phyloP scores from a whole-genome alignment of 2,329 filamentous ascomycete genomes.

The Curvularia sp. region DNA sequence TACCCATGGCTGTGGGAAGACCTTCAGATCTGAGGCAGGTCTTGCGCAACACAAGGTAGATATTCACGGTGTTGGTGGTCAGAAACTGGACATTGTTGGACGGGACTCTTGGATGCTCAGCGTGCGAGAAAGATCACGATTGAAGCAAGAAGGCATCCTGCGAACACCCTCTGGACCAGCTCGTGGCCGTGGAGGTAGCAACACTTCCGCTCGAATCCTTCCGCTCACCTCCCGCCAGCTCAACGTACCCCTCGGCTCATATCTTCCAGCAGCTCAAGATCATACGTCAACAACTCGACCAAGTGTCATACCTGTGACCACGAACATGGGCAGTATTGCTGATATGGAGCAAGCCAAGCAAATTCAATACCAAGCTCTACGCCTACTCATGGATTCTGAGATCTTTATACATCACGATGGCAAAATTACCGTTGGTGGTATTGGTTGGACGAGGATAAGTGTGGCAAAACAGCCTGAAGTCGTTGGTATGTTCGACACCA shows the following conservation, averaged over 20 bases:
- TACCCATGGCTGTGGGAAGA: constrained; percentile 20
- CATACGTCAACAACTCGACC: neutral
- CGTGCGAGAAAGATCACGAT: constrained; percentile 24
- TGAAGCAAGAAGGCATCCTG: constrained; percentile 23
- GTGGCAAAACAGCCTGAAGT: constrained; percentile 31
- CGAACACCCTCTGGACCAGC: constrained; percentile 7
- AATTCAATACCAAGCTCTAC: constrained; percentile 36
- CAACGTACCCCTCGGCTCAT: neutral
- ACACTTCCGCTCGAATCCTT: neutral
- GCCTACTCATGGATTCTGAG: constrained; percentile 39
- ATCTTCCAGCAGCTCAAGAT: neutral
- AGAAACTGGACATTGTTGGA: constrained; percentile 28
- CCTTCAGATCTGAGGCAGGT: constrained; percentile 30
- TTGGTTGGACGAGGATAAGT: constrained; percentile 38
- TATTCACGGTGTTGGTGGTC: constrained; percentile 34
- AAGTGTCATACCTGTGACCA: constrained; percentile 1
- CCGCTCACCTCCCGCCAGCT: neutral
- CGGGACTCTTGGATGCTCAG: constrained; percentile 35
- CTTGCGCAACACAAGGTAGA: constrained; percentile 33
- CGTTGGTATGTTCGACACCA: constrained; percentile 29
- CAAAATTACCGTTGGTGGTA: constrained; percentile 32
- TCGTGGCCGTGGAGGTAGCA: constrained; percentile 3
- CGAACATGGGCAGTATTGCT: constrained; percentile 21
- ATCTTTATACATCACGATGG: constrained; percentile 39
- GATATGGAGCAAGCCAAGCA: constrained; percentile 39